A percentile compares a stretch with the other conserved stretches of the same genome.
Conservation (phyloP, 108 stramenopile species). For the Thalassiosira profunda region DNA sequence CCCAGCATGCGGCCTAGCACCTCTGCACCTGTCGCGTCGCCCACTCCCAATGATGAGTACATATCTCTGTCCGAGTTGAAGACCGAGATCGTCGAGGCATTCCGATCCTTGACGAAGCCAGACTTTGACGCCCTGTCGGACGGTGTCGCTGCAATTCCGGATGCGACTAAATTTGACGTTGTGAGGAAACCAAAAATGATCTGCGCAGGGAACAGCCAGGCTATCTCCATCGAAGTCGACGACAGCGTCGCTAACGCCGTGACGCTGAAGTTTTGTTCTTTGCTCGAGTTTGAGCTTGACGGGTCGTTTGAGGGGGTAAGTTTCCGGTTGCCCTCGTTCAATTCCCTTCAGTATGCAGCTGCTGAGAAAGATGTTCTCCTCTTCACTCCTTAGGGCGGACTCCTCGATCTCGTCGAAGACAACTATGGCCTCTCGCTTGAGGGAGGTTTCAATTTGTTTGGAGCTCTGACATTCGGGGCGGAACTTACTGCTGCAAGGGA, state of each 20-base stretch:
- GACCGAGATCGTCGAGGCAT: slow-evolving; percentile 12
- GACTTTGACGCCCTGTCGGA: background rate
- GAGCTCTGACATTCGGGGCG: background rate
- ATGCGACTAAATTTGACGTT: slow-evolving; percentile 1
- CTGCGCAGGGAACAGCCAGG: slow-evolving; percentile 11
- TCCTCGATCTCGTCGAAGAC: slow-evolving; percentile 14
- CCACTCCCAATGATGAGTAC: no score
- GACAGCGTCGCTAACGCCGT: background rate
- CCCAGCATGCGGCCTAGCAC: no score
- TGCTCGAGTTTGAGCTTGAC: slow-evolving; percentile 21
- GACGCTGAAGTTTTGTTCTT: slow-evolving; percentile 18
- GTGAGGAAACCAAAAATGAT: background rate
- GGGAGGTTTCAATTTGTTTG: slow-evolving; percentile 1
- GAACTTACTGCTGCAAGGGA: background rate
- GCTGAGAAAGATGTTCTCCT: no score
- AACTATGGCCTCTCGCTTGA: background rate
- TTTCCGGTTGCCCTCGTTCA: no score
- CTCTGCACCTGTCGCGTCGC: no score
- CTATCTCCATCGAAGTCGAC: slow-evolving; percentile 6
- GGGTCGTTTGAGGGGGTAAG: slow-evolving; percentile 9
- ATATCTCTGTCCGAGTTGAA: slow-evolving; percentile 8
- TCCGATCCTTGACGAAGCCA: slow-evolving; percentile 11
- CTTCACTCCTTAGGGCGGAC: slow-evolving; percentile 4
- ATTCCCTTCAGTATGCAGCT: no score
- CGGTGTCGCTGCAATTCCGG: slow-evolving; percentile 4